Base-by-base conservation (phyloP, 441 rosid genomes). In the Erodium texanum region DNA sequence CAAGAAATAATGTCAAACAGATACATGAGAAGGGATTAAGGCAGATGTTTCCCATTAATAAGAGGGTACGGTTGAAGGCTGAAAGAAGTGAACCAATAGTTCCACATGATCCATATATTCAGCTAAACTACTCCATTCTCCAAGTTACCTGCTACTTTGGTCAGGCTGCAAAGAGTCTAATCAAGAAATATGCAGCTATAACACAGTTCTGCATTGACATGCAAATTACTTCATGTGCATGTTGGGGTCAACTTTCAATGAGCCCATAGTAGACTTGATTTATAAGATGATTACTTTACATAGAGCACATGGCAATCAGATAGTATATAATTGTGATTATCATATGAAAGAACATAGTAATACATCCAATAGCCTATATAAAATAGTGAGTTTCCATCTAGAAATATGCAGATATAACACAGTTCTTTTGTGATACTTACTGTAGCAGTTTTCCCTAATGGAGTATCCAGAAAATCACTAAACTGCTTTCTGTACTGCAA, bases 401-500 rank as follows among this genome's bases (percentile, higher is more conserved):
- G 11, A 38, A 38, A 38, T 38, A 38, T 38, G 45, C 6, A 38
- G 11, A 38, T 38, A 38, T 3, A 38, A 38, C 45, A 38, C 11
- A 38, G 1, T 38, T 38, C 45, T 38, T 2, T 38, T 7, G 65
- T 73, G 69, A 69, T 70, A 84, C 96, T 89, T 78, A 92, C 98
- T 69, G 88, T 81, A 77, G 84, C 78, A 75, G 88, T 80, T 78
- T 81, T 86, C 71, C 97, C 98, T 0, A 90, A 32, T 27, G 29
- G 29, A 27, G 29, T 27, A 27, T 27, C 29, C 73, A 87, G 74
- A 71, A 88, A 87, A 62, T 84, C 87, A 84, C 58, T 85, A 41
- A 93, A 75, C 70, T 85, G 87, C 86, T 81, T 90, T 80, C 96
- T 88, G 83, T 90, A 90, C 97, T 90, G 97, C 80, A 84, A 82